Percentiles rank a stretch among this genome's conserved stretches.
These are phyloP conservation scores for Phytophthora tentaculata DNA, from an alignment of 352 stramenopile genomes.

Conservation along the genomic window DNA sequence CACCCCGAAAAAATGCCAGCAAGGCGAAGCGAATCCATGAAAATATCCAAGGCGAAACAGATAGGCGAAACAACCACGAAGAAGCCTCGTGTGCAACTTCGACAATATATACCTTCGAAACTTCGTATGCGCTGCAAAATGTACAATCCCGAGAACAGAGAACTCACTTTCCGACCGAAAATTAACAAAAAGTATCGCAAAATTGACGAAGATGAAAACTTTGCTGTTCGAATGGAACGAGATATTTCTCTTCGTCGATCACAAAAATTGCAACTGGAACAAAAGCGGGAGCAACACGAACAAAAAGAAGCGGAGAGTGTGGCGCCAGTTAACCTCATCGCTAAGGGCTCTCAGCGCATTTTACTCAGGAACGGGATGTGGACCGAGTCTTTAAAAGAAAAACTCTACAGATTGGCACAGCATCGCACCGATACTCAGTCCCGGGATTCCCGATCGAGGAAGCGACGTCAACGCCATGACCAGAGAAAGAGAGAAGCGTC, in stretches of 20 bases:
- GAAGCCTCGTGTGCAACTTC: slow-evolving; percentile 28
- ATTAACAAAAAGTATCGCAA: slow-evolving; percentile 48
- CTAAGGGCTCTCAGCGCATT: slow-evolving; percentile 57
- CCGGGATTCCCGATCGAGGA: slow-evolving; percentile 14
- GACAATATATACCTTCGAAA: slow-evolving; percentile 21
- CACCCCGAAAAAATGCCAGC: slow-evolving; percentile 56
- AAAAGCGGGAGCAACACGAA: slow-evolving; percentile 34
- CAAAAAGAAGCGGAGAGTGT: slow-evolving; percentile 20
- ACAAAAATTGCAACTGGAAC: slow-evolving; percentile 22
- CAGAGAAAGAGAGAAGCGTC: slow-evolving; percentile 24
- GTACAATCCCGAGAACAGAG: slow-evolving; percentile 35
- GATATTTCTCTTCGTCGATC: slow-evolving; percentile 48
- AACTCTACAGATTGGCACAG: slow-evolving; percentile 40
- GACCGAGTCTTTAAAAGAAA: slow-evolving; percentile 46
- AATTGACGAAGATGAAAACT: slow-evolving; percentile 13
- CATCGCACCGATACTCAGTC: not conserved
- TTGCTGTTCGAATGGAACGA: slow-evolving; percentile 48
- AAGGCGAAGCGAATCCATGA: slow-evolving; percentile 16
- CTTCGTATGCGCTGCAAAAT: slow-evolving; percentile 19
- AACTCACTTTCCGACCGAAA: slow-evolving; percentile 59
- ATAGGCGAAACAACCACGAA: not conserved
- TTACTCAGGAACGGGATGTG: slow-evolving; percentile 61
- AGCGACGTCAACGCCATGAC: slow-evolving; percentile 17
- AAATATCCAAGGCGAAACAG: slow-evolving; percentile 10
- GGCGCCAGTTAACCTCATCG: slow-evolving; percentile 34